Evolutionary conservation across 2,329 filamentous ascomycete species (phyloP).

Genomic region (Alternaria viburni): DNA sequence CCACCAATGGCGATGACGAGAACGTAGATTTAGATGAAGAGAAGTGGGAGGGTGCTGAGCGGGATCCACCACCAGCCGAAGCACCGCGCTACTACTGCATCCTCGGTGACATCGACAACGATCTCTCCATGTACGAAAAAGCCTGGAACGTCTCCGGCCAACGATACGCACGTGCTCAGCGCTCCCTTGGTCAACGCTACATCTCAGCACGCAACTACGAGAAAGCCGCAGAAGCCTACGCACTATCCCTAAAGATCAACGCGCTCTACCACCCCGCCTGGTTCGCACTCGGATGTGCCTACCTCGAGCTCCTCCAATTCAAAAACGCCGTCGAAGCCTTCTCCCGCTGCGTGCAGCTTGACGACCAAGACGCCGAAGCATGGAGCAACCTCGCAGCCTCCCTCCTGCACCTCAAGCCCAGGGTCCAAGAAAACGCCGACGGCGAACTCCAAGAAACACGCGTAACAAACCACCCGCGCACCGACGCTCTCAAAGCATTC

Average conservation of each 20-base stretch:
- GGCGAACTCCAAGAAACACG: conserved; percentile 48
- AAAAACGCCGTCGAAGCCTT: conserved; percentile 83
- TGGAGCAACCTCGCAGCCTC: conserved; percentile 95
- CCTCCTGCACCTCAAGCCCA: conserved; percentile 71
- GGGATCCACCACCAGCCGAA: conserved; percentile 75
- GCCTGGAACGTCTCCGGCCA: conserved; percentile 86
- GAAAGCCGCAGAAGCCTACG: conserved; percentile 78
- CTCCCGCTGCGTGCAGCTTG: conserved; percentile 79
- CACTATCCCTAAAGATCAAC: conserved; percentile 77
- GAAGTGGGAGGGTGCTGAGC: conserved; percentile 70
- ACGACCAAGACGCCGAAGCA: conserved; percentile 87
- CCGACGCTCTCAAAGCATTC: conserved; percentile 81
- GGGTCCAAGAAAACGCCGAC: conserved; percentile 39
- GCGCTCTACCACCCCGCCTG: conserved; percentile 82
- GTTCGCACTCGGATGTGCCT: conserved; percentile 89
- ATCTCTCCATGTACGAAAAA: conserved; percentile 76
- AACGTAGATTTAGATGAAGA: conserved; percentile 53
- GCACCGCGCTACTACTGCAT: conserved; percentile 92
- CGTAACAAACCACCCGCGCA: conserved; percentile 57
- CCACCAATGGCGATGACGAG: conserved; percentile 56
- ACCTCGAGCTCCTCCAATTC: conserved; percentile 78
- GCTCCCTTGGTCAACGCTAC: conserved; percentile 81
- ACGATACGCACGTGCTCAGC: conserved; percentile 85
- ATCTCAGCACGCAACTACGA: conserved; percentile 69
- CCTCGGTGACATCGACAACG: conserved; percentile 83